These are phyloP conservation scores for Artemisia annua DNA, from an alignment of 129 eudicot species.

Conservation along the genomic window DNA sequence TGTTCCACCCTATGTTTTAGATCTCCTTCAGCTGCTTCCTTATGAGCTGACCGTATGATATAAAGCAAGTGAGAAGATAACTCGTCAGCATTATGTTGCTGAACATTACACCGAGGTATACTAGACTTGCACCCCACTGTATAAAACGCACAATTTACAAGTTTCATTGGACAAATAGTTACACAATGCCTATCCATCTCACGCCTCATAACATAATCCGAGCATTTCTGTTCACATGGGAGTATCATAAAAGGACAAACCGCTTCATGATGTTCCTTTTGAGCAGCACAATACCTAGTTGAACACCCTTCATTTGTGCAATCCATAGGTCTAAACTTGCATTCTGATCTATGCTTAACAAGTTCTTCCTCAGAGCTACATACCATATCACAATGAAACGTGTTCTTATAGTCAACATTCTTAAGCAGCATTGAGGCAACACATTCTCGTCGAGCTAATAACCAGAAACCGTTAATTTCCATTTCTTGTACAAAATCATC, in stretches of 20 bases:
- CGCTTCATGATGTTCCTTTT: slow-evolving; percentile 66
- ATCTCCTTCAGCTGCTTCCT: slow-evolving; percentile 51
- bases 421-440: slow-evolving; percentile 63
- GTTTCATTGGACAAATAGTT: slow-evolving; percentile 88
- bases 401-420: slow-evolving; percentile 73
- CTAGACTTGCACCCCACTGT: slow-evolving; percentile 63
- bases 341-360: slow-evolving; percentile 47
- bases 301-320: slow-evolving; percentile 81
- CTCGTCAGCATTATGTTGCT: slow-evolving; percentile 54
- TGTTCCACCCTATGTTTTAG: slow-evolving; percentile 58
- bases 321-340: slow-evolving; percentile 61
- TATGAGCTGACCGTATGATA: slow-evolving; percentile 52
- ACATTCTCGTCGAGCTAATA: slow-evolving; percentile 61
- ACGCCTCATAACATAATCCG: slow-evolving; percentile 69
- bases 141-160: slow-evolving; percentile 74
- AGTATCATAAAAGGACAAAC: slow-evolving; percentile 87
- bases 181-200: slow-evolving; percentile 97
- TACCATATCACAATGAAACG: slow-evolving; percentile 60
- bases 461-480: slow-evolving; percentile 89
- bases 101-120: slow-evolving; percentile 58
- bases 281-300: slow-evolving; percentile 67
- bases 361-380: slow-evolving; percentile 59
- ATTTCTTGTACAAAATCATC: slow-evolving; percentile 90
- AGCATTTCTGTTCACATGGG: slow-evolving; percentile 86
- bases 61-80: slow-evolving; percentile 55